These are phyloP conservation scores for Phragmites australis DNA, from an alignment of 176 grass and related monocot species.

Conservation along the genomic window DNA sequence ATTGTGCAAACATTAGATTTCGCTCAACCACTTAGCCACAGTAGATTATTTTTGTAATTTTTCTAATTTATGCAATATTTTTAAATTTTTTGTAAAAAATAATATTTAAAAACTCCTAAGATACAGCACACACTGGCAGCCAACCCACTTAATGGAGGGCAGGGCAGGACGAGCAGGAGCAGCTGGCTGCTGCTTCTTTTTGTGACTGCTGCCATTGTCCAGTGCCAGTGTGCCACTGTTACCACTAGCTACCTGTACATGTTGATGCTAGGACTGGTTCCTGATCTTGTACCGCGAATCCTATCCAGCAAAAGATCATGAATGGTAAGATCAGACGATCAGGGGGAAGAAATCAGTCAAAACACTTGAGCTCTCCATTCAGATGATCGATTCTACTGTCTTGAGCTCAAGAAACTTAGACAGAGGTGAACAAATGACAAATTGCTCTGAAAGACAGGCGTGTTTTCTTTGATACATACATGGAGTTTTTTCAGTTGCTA, in stretches of 20 bases:
- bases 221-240: no score
- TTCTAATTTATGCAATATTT: no score
- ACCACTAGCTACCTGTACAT: not conserved
- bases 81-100: no score
- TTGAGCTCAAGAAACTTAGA: constrained; percentile 10
- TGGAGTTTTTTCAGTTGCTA: not conserved
- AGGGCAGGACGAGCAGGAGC: not conserved
- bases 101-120: not conserved
- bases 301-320: not conserved
- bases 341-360: not conserved
- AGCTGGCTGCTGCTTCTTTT: not conserved
- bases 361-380: not conserved
- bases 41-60: no score
- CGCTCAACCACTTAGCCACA: no score
- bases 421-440: not conserved
- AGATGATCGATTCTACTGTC: no score
- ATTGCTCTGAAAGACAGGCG: constrained; percentile 2
- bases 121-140: constrained; percentile 44
- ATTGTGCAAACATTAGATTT: no score
- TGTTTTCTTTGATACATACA: not conserved
- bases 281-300: not conserved
- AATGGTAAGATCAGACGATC: not conserved
- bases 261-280: not conserved
- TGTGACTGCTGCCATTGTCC: constrained; percentile 32
- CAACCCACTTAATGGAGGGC: constrained; percentile 38